Base-by-base conservation (phyloP, 768 basidiomycete genomes). In the Tricholoma furcatifolium region DNA sequence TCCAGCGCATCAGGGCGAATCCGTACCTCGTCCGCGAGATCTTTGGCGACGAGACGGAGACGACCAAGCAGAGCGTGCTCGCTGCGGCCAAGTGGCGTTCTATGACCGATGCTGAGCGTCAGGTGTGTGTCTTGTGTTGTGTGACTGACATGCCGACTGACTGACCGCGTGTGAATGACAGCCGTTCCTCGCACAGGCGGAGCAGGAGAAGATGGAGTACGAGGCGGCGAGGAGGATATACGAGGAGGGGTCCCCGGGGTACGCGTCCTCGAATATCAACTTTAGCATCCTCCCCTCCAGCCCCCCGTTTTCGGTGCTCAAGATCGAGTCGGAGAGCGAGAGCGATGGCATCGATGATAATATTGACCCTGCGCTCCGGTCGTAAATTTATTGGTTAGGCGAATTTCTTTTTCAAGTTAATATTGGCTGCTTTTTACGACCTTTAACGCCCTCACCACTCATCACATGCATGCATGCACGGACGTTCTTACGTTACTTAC, bases 201-300 rank as follows among this genome's bases (percentile, higher is more conserved):
- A 96, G 68, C 88, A 91, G 66, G 93, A 96, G 79, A 96, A 96
- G 74, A 84, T 92, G 73, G 88, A 93, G 61, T 96, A 96, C 69
- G 92, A 95, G 65, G 80, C 84, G 31, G 89, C 92, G 32, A 78
- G 91, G 41, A 82, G 89, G 67, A 60, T 92, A 44, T 97, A 97
- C 63, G 93, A 97, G 67, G 90, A 93, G 62, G 89, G 88, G 49
- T 78, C 85, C 18, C 77, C 80, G 9, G 83, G 78, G 10, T 80
- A 83, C 60, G 81, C 80, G 8, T 81, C 83, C 8, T 81, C 83
- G 12, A 88, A 79, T 66, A 89, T 91, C 78, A 90, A 88, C 66
- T 91, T 91, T 65, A 88, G 87, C 68, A 85, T 91, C 66, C 74
- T 90, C 30, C 85, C 87, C 6, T 80, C 83, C 30, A 85, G 84